phyloP scores from a whole-genome alignment of 1,139 yeast species.

The Geotrichum fermentans region DNA sequence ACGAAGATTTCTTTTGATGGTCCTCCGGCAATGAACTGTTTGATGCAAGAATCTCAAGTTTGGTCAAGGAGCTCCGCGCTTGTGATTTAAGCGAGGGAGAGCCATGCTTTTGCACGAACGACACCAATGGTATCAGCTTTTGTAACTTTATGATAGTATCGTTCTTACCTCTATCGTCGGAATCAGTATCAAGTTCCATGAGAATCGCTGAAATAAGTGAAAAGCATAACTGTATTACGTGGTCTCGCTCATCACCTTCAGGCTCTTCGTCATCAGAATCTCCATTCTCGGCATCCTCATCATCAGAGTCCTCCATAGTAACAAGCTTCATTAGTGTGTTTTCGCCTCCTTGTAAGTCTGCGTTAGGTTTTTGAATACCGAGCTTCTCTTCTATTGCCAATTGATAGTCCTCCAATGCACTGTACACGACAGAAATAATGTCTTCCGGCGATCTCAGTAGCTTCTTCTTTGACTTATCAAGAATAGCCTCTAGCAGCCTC shows the following conservation, averaged over 20 bases:
- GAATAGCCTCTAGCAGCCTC: slow-evolving; percentile 58
- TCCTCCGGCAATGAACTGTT: background rate
- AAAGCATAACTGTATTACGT: slow-evolving; percentile 32
- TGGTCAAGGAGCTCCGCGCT: slow-evolving; percentile 21
- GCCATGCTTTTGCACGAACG: slow-evolving; percentile 29
- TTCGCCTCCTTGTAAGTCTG: slow-evolving; percentile 17
- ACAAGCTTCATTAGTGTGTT: slow-evolving; percentile 6
- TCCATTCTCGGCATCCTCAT: slow-evolving; percentile 31
- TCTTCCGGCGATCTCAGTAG: slow-evolving; percentile 61
- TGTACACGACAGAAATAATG: slow-evolving; percentile 52
- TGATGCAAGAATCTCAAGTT: slow-evolving; percentile 5
- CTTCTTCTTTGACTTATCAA: slow-evolving; percentile 55
- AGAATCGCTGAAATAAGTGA: slow-evolving; percentile 32
- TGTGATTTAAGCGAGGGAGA: slow-evolving; percentile 22
- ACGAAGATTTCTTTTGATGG: background rate
- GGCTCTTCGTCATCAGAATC: slow-evolving; percentile 32
- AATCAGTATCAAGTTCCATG: slow-evolving; percentile 23
- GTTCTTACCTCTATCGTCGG: slow-evolving; percentile 15
- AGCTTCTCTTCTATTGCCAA: slow-evolving; percentile 8
- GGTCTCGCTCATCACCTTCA: slow-evolving; percentile 31
- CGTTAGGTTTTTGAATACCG: slow-evolving; percentile 10
- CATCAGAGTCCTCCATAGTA: slow-evolving; percentile 20
- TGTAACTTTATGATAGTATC: slow-evolving; percentile 43
- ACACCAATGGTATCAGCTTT: slow-evolving; percentile 36
- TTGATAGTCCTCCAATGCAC: slow-evolving; percentile 40